Base-by-base conservation (phyloP, 306 rosid genomes). In the Fragaria ananassa region DNA sequence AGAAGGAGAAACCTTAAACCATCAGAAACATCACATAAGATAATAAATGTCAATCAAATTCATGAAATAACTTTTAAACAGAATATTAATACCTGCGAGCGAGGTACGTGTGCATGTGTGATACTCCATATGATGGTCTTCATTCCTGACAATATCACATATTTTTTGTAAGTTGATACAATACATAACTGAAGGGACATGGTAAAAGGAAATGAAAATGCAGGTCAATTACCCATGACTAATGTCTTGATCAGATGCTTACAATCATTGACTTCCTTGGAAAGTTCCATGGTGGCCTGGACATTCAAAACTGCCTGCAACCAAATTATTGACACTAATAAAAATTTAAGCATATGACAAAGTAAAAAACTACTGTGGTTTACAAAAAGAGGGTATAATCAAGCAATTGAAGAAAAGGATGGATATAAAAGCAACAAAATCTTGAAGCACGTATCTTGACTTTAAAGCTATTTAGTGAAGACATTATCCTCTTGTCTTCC, bases 111-210 rank as follows among this genome's bases (percentile, higher is more conserved):
- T 29, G 99, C 97, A 85, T 96, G 97, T 70, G 98, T 96, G 80
- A 96, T 96, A 82, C 98, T 96, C 98, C 98, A 96, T 87, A 96
- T 86, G 82, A 92, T 96, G 58, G 99, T 96, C 88, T 96, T 96
- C 99, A 96, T 96, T 89, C 99, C 99, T 96, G 88, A 78, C 69
- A 79, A 46, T 10, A 72, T 51, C 64, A 39, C 2, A 51, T 19
- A 49, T 10, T 39, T 44, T 45, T 3, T 23, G 29, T 27, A 70
- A 42, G 58, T 74, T 23, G 29, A 64, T 21, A 56, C 27, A 21
- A 70, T 72, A 39, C 51, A 60, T 62, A 49, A 41, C 50, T 27
- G 15, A 75, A 73, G 6, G 27, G 44, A 47, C 29, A 68, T 63
- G 58, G 51, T 6, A n/a, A 54, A 37, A 14, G n/a, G 47, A 74